Percentiles rank a stretch among this genome's conserved stretches.
Evolutionary conservation across 305 asterid genomes (phyloP).

Genomic region (Rubia tinctorum): DNA sequence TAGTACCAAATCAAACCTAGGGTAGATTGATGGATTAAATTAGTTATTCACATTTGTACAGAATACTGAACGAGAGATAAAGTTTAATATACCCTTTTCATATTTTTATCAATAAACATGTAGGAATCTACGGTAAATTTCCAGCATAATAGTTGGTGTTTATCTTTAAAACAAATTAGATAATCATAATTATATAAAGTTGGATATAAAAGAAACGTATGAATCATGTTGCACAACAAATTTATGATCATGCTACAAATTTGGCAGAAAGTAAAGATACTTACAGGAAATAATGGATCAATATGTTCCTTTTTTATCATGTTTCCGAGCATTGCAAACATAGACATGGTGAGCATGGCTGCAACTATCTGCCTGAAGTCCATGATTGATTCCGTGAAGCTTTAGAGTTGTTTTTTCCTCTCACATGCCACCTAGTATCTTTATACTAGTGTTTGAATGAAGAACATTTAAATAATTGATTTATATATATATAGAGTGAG

Average conservation of each 20-base stretch:
- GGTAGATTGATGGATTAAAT: not conserved
- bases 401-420: not conserved
- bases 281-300: slow-evolving; percentile 51
- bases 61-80: too few species aligned
- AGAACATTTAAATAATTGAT: not conserved
- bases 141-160: not conserved
- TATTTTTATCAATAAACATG: too few species aligned
- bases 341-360: slow-evolving; percentile 60
- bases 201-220: not conserved
- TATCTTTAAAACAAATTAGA: not conserved
- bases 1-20: not conserved
- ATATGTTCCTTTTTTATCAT: slow-evolving; percentile 78
- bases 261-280: not conserved
- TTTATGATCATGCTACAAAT: not conserved
- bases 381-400: slow-evolving; percentile 16
- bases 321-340: slow-evolving; percentile 75
- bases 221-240: not conserved
- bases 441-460: not conserved
- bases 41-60: not conserved
- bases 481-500: not conserved
- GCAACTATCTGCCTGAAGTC: slow-evolving; percentile 68
- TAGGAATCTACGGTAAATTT: not conserved
- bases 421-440: not conserved
- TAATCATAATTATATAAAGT: not conserved
- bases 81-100: too few species aligned